A percentile compares a stretch with the other conserved stretches of the same genome.
These are phyloP conservation scores for Peronosclerospora sorghi DNA, from an alignment of 352 stramenopile genomes.

Conservation along the genomic window DNA sequence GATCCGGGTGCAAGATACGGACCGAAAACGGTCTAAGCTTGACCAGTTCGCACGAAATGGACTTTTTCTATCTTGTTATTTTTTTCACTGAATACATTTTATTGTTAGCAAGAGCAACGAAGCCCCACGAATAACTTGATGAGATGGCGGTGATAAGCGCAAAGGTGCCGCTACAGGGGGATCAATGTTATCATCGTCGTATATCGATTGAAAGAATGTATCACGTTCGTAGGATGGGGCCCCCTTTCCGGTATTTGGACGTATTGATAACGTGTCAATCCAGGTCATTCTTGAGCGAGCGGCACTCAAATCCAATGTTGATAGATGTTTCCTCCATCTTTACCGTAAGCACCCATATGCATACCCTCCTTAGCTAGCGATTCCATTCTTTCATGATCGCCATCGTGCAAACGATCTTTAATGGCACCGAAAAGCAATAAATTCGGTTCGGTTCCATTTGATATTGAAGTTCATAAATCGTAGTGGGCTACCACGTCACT, in stretches of 20 bases:
- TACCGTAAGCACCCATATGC: conserved; percentile 81
- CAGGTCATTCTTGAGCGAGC: conserved; percentile 90
- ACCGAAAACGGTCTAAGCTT: conserved; percentile 36
- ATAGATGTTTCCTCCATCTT: conserved; percentile 87
- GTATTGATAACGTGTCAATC: conserved; percentile 78
- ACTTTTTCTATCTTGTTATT: conserved; percentile 15
- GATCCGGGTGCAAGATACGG: conserved; percentile 53
- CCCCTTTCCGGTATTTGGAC: conserved; percentile 51
- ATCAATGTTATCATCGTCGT: conserved; percentile 17
- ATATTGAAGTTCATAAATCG: conserved; percentile 55
- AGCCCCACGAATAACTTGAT: conserved; percentile 44
- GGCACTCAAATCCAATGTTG: conserved; percentile 82
- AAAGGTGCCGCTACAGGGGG: conserved; percentile 18
- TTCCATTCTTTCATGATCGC: conserved; percentile 75
- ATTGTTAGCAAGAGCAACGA: conserved; percentile 43
- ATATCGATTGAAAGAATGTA: conserved; percentile 67
- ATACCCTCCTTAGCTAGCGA: conserved; percentile 62
- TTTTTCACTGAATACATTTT: conserved; percentile 70
- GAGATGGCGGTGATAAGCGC: conserved; percentile 17
- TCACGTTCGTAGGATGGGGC: conserved; percentile 59
- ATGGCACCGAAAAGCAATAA: conserved; percentile 70
- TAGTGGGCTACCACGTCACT: conserved; percentile 45
- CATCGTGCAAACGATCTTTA: conserved; percentile 76
- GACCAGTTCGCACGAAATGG: conserved; percentile 24
- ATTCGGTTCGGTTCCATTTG: conserved; percentile 73